phyloP scores from a whole-genome alignment of 495 filamentous ascomycete genomes.

The Penicillium argentinense region DNA sequence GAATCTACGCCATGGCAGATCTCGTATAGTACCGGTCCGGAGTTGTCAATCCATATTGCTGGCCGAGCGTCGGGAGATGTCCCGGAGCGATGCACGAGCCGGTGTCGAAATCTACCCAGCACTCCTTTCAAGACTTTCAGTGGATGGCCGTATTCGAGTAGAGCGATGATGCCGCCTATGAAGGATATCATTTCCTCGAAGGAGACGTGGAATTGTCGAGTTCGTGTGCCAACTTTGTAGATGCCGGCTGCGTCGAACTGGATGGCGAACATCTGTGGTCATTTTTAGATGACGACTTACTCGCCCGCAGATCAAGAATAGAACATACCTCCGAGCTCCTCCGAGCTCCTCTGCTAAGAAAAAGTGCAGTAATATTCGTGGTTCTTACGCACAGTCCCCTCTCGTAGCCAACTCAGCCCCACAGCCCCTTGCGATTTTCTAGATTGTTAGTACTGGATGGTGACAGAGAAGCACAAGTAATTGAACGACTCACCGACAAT shows the following conservation, averaged over 20 bases:
- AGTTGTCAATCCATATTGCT: slow-evolving; percentile 22
- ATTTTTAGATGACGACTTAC: background rate
- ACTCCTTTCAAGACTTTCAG: slow-evolving; percentile 15
- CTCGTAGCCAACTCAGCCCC: no score
- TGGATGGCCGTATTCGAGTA: slow-evolving; percentile 22
- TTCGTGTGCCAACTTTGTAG: slow-evolving; percentile 23
- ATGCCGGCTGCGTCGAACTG: slow-evolving; percentile 24
- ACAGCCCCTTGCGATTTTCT: no score
- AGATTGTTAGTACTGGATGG: no score
- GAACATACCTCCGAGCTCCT: no score
- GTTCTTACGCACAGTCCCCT: no score
- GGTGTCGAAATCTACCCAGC: slow-evolving; percentile 12
- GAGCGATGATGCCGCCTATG: slow-evolving; percentile 18
- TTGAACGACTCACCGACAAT: no score
- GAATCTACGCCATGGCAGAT: slow-evolving; percentile 15
- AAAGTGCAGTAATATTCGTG: no score
- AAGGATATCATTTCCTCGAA: slow-evolving; percentile 25
- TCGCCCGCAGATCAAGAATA: no score
- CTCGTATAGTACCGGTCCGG: slow-evolving; percentile 19
- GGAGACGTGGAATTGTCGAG: slow-evolving; percentile 20
- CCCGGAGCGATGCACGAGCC: slow-evolving; percentile 7
- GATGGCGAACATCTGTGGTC: slow-evolving; percentile 18
- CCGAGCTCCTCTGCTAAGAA: no score
- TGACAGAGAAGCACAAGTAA: no score
- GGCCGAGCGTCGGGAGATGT: slow-evolving; percentile 8